phyloP scores from a whole-genome alignment of 164 flowering plant species.

The Paratinospora sagittata region DNA sequence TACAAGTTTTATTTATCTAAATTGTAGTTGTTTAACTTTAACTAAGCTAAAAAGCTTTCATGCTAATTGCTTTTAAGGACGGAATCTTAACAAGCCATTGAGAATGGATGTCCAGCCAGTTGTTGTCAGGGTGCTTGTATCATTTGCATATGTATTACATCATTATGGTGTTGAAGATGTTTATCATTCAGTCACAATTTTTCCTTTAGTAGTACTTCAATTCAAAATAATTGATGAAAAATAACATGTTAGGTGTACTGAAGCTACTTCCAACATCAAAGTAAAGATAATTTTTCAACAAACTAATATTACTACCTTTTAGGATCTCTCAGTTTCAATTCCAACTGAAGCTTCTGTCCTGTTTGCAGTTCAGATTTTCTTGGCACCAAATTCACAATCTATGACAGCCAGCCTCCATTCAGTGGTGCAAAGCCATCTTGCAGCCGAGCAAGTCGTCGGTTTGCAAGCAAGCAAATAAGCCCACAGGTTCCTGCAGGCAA shows the following conservation, averaged over 20 bases:
- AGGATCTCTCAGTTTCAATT: background rate
- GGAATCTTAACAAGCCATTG: background rate
- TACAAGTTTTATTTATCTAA: background rate
- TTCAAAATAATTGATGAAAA: background rate
- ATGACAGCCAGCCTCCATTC: conserved; percentile 81
- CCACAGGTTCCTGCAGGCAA: conserved; percentile 80
- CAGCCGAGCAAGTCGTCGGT: conserved; percentile 55
- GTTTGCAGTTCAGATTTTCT: conserved; percentile 81
- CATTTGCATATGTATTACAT: no score
- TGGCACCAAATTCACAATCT: conserved; percentile 80
- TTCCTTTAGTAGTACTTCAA: background rate
- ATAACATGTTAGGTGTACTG: background rate
- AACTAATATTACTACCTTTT: background rate
- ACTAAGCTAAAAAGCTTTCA: background rate
- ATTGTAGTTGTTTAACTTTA: background rate
- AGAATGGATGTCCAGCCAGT: background rate
- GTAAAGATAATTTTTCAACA: background rate
- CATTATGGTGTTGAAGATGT: no score
- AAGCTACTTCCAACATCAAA: background rate
- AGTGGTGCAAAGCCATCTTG: conserved; percentile 69
- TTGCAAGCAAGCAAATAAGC: conserved; percentile 78
- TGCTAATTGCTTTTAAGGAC: background rate
- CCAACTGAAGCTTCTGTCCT: background rate
- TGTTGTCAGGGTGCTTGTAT: no score
- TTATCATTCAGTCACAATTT: background rate